Evolutionary conservation across 1,284 basidiomycete species (phyloP), one percentile per base, ranked within the genome.

Genomic region (Bjerkandera adusta): DNA sequence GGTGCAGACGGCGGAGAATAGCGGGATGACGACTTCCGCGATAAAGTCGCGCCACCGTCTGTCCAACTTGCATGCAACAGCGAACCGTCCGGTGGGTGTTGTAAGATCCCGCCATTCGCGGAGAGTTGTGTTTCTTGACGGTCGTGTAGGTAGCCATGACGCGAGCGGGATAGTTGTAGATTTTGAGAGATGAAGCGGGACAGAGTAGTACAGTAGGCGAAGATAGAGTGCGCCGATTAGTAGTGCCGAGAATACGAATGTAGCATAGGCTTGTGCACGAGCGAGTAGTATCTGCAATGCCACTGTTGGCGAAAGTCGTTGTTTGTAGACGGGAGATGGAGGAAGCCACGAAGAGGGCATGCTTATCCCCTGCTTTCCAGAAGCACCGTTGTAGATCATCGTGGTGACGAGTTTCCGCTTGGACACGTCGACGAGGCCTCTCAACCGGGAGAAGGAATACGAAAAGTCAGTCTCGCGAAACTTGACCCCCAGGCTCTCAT

Each of bases 1-100:
- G 0, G 86, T 89, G 45, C 83, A 84, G 1, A 89, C 79, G 0
- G 82, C 83, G n/a, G 83, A 85, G 58, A 87, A 86, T 35, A 89
- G 62, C 0, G 84, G 83, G 1, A 82, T 56, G 39, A 89, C 60
- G 0, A 88, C 66, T 16, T 72, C 69, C 3, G 68, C 59, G 3
- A 76, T 68, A 58, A 87, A 87, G 4, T 63, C 57, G n/a, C 57
- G 55, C 80, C 83, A 87, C 0, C 67, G 61, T 18, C 51, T 43
- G 54, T 81, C 78, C 48, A 78, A 54, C 3, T 74, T 69, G 2
- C 67, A 51, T 52, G 58, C 62, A 38, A 63, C 64, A 2, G 70
- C 68, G 1, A 81, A 13, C 7, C 60, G 41, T 27, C 66, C 64
- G 3, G 30, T 60, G 4, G 79, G 81, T 8, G 68, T 64, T 1